Percentiles rank a stretch among this genome's conserved stretches.
These are phyloP conservation scores for Rhizopogon sp. DNA, from an alignment of 768 basidiomycete genomes.

Conservation along the genomic window DNA sequence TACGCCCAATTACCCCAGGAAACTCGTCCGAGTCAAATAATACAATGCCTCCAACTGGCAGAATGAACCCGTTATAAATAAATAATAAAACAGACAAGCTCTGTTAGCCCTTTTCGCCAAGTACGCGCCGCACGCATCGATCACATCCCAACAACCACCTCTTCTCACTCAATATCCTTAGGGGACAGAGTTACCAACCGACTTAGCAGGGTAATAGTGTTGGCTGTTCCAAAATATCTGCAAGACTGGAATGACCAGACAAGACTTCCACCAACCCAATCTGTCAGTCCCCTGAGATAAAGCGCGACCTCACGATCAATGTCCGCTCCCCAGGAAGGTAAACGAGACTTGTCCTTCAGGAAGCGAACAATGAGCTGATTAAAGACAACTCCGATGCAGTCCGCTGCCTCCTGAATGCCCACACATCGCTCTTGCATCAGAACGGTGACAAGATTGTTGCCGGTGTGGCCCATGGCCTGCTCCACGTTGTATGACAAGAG, in stretches of 20 bases:
- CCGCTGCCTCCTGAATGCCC: constrained; percentile 52
- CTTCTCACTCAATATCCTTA: background rate
- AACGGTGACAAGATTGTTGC: constrained; percentile 67
- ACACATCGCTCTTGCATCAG: constrained; percentile 53
- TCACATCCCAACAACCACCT: no score
- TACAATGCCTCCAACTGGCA: no score
- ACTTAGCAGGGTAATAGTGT: background rate
- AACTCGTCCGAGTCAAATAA: no score
- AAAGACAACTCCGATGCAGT: constrained; percentile 51
- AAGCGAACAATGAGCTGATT: constrained; percentile 47
- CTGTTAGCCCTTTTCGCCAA: no score
- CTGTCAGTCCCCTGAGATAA: constrained; percentile 49
- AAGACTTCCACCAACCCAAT: constrained; percentile 62
- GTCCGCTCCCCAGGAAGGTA: constrained; percentile 46
- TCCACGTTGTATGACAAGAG: constrained; percentile 72
- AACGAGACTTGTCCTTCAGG: constrained; percentile 34
- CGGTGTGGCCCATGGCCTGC: constrained; percentile 55
- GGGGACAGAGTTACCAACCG: background rate
- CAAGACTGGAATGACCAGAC: constrained; percentile 69
- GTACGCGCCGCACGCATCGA: background rate
- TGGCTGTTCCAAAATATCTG: constrained; percentile 56
- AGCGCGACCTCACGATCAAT: constrained; percentile 47
- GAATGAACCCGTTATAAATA: no score
- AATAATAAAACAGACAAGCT: no score
- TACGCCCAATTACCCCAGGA: no score